Evolutionary conservation across 805 yeast species (phyloP), one percentile per base, ranked within the genome.

Genomic region (Wickerhamomyces kurtzmanii): DNA sequence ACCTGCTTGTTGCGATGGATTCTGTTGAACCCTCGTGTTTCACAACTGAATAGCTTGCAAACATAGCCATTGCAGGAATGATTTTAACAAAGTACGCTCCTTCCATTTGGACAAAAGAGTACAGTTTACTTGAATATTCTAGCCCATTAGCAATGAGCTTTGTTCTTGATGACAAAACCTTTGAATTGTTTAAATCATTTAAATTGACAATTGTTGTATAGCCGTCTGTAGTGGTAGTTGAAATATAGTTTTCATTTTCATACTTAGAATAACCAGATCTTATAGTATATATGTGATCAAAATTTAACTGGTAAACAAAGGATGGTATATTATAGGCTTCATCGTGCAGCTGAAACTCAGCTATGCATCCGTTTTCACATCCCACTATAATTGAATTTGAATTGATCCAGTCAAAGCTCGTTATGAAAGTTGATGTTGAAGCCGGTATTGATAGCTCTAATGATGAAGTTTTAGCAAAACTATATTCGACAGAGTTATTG

Each of bases 341-440:
- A 6, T 49, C 49, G 3, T 39, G 21, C 1, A 73, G 39, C 8
- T 61, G 54, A 32, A 63, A 75, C 41, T 77, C 85, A 0, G 73
- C 75, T 8, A 80, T 50, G 17, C 55, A 55, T 0, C 91, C 91
- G 29, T 69, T 65, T 3, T 59, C 47, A 5, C 71, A 63, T 0
- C 87, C 89, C 17, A 72, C 69, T 3, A 76, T 45, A 2, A 80
- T 45, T 9, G 44, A 54, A 3, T 56, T 52, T 5, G 57, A 40
- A 8, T 61, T 59, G 5, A 70, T 22, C 51, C 68, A 68, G 36
- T 67, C 75, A 36, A 57, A 65, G 20, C 68, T 48, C 1, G 74
- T 62, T 5, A 76, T 65, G 22, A 40, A n/a, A n/a, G n/a, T n/a
- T n/a, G n/a, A n/a, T n/a, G n/a, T n/a, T n/a, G n/a, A n/a, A n/a